Conservation (phyloP, 2,329 filamentous ascomycete genomes). For the Hypocreales sp. region DNA sequence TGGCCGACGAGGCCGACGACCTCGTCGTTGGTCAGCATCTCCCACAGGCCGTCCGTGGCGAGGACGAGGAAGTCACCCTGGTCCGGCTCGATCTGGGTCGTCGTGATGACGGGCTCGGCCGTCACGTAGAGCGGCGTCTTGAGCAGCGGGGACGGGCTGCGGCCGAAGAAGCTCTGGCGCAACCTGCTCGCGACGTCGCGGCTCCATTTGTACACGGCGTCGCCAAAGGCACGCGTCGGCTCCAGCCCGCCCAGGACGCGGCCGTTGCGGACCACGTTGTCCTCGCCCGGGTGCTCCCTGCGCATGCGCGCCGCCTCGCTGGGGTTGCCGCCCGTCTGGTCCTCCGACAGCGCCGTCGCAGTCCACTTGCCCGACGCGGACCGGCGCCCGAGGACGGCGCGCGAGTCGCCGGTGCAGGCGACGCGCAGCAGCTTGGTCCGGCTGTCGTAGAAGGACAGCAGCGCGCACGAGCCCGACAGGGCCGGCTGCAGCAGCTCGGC, state of each 20-base stretch:
- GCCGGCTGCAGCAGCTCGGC: conserved; percentile 87
- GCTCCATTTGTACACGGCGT: conserved; percentile 94
- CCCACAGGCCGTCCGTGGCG: conserved; percentile 94
- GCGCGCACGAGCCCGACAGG: conserved; percentile 88
- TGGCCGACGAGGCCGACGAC: conserved; percentile 91
- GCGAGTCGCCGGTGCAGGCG: conserved; percentile 91
- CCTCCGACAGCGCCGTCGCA: conserved; percentile 75
- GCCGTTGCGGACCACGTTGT: conserved; percentile 74
- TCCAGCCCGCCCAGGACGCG: conserved; percentile 85
- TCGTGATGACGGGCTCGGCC: conserved; percentile 86
- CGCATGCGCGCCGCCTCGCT: conserved; percentile 73
- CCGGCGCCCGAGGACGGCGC: conserved; percentile 77
- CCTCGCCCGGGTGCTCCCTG: conserved; percentile 76
- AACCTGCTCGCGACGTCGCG: conserved; percentile 70
- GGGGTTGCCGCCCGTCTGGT: conserved; percentile 83
- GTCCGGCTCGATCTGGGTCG: conserved; percentile 76
- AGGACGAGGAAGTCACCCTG: conserved; percentile 92
- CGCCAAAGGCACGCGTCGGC: conserved; percentile 86
- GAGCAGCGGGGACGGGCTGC: conserved; percentile 58
- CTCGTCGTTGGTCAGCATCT: conserved; percentile 98
- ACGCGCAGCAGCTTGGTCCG: conserved; percentile 77
- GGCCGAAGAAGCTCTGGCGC: conserved; percentile 75
- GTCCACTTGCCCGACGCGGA: conserved; percentile 76
- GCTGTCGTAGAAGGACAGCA: conserved; percentile 92
- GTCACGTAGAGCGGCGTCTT: conserved; percentile 95